Evolutionary conservation across 805 yeast species (phyloP).

Genomic region (Candida rishiriensis): DNA sequence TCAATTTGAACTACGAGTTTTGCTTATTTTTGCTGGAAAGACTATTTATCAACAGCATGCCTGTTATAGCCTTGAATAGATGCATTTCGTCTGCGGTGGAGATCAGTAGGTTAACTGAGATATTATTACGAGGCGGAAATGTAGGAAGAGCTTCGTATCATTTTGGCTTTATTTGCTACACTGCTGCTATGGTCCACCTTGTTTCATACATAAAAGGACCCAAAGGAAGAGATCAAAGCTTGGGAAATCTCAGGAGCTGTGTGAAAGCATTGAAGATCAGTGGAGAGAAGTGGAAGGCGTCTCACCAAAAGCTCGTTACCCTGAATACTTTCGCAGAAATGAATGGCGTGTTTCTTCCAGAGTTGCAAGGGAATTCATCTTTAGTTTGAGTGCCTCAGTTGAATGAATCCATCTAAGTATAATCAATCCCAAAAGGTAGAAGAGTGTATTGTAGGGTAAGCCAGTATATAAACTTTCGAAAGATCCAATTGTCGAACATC

Average conservation of each 20-base stretch:
- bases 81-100: constrained; percentile 17
- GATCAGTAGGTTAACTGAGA: constrained; percentile 6
- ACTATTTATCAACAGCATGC: constrained; percentile 14
- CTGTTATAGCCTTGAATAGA: constrained; percentile 10
- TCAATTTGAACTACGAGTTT: constrained; percentile 24
- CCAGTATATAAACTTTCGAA: no score
- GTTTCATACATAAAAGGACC: constrained; percentile 2
- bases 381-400: no score
- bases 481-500: no score
- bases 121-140: not conserved
- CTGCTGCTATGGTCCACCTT: constrained; percentile 13
- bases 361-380: not conserved
- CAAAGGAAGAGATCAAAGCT: not conserved
- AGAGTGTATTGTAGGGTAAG: no score
- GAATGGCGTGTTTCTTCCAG: not conserved
- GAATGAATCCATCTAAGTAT: no score
- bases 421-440: no score
- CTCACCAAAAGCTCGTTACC: constrained; percentile 2
- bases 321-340: constrained; percentile 6
- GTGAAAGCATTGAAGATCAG: constrained; percentile 7
- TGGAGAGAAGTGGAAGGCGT: constrained; percentile 10
- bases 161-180: constrained; percentile 9
- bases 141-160: constrained; percentile 7
- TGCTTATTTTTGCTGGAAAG: constrained; percentile 19
- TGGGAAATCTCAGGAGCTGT: constrained; percentile 6